phyloP scores from a whole-genome alignment of 202 grass and related monocot species.

The Zoysia matrella region DNA sequence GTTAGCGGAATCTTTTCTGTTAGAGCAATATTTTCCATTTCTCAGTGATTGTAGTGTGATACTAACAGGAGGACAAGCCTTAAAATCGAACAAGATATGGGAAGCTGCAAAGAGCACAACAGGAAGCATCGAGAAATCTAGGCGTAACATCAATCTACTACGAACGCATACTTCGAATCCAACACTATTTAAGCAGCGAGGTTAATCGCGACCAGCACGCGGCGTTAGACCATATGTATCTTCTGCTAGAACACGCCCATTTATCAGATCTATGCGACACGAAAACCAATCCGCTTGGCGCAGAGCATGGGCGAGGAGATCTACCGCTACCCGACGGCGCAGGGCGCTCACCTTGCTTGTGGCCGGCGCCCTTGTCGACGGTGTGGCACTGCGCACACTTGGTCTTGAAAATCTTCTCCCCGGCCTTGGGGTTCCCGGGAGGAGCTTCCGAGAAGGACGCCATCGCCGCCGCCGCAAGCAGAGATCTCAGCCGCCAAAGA shows the following conservation, averaged over 20 bases:
- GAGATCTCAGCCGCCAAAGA: constrained; percentile 3
- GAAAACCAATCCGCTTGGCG: background rate
- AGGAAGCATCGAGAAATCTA: background rate
- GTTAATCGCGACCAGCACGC: too few species aligned
- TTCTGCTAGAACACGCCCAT: constrained; percentile 3
- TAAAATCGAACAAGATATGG: background rate
- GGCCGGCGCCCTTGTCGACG: constrained; percentile 65
- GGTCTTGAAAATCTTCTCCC: constrained; percentile 78
- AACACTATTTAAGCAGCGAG: too few species aligned
- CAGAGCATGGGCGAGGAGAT: background rate
- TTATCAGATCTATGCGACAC: constrained; percentile 28
- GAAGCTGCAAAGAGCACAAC: background rate
- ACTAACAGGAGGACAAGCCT: background rate
- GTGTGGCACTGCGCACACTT: constrained; percentile 88
- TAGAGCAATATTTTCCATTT: too few species aligned
- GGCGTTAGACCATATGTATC: too few species aligned
- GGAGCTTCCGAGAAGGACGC: constrained; percentile 65
- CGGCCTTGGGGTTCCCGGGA: constrained; percentile 44
- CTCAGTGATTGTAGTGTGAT: too few species aligned
- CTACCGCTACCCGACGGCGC: too few species aligned
- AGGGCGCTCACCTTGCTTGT: constrained; percentile 66
- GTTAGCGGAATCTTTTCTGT: too few species aligned
- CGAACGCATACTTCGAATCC: too few species aligned
- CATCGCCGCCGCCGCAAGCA: constrained; percentile 43
- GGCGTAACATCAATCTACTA: background rate